Conservation (phyloP, 371 early-diverging fungal genomes). For the Rhizopus sp. region DNA sequence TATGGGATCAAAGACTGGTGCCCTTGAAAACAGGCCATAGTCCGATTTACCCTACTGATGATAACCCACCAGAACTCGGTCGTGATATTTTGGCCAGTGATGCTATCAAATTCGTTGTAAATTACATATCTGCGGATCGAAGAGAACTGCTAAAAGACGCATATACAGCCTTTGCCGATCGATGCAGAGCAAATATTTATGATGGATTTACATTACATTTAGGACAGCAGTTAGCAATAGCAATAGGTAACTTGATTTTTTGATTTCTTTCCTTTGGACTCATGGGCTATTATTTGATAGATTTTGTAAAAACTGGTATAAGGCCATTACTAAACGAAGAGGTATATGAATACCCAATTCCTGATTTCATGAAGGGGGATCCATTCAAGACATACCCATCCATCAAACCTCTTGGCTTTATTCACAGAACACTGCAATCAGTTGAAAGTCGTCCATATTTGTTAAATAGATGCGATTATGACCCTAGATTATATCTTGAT, state of each 20-base stretch:
- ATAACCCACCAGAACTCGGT: background rate
- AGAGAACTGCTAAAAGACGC: conserved; percentile 7
- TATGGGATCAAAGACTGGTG: conserved; percentile 68
- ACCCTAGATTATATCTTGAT: conserved; percentile 42
- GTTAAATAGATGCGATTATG: conserved; percentile 25
- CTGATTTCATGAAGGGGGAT: conserved; percentile 72
- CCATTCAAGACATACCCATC: conserved; percentile 47
- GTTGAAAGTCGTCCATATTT: background rate
- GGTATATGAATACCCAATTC: conserved; percentile 47
- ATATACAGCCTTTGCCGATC: conserved; percentile 15
- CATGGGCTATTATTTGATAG: conserved; percentile 3
- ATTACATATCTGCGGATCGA: conserved; percentile 22
- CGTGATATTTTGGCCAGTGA: conserved; percentile 14
- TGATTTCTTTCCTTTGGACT: too few relatives aligned
- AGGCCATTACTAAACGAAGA: conserved; percentile 29
- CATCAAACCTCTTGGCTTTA: conserved; percentile 49
- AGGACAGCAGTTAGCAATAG: conserved; percentile 10
- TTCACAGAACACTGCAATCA: conserved; percentile 44
- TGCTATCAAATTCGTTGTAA: conserved; percentile 17
- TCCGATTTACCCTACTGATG: background rate
- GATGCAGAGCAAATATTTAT: conserved; percentile 8
- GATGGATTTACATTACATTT: conserved; percentile 21
- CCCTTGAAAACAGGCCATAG: conserved; percentile 15
- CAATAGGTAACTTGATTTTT: conserved; percentile 20
- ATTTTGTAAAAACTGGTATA: conserved; percentile 34